phyloP scores from a whole-genome alignment of 768 basidiomycete genomes.

The Crepidotus variabilis region DNA sequence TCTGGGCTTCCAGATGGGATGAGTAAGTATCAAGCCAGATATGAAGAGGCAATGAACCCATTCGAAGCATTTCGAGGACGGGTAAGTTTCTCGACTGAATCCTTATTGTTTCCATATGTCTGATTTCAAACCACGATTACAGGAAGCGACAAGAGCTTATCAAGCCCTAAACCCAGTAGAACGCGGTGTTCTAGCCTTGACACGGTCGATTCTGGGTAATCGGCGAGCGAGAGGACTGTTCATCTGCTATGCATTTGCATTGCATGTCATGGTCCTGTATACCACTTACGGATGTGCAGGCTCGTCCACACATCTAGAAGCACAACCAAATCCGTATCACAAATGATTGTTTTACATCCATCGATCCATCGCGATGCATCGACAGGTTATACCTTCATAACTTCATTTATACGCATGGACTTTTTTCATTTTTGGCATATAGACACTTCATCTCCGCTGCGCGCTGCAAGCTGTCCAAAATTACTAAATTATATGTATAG shows the following conservation, averaged over 20 bases:
- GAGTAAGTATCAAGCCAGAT: conserved; percentile 84
- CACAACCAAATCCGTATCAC: conserved; percentile 46
- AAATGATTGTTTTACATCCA: not conserved
- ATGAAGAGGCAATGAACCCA: conserved; percentile 97
- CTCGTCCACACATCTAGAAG: conserved; percentile 45
- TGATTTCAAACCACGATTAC: conserved; percentile 2
- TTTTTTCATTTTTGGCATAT: too few relatives aligned
- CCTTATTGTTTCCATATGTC: not conserved
- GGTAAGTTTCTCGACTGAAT: conserved; percentile 46
- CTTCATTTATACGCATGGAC: too few relatives aligned
- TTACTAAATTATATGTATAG: too few relatives aligned
- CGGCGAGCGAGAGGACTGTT: conserved; percentile 88
- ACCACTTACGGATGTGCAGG: conserved; percentile 72
- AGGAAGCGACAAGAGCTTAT: conserved; percentile 96
- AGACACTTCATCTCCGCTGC: too few relatives aligned
- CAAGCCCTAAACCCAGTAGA: conserved; percentile 90
- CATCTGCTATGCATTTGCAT: conserved; percentile 75
- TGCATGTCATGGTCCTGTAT: conserved; percentile 82
- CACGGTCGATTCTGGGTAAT: conserved; percentile 83
- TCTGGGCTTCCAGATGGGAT: conserved; percentile 61
- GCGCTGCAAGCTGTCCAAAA: too few relatives aligned
- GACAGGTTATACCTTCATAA: too few relatives aligned
- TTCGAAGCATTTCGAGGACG: conserved; percentile 96
- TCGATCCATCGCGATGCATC: not conserved
- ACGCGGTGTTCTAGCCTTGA: conserved; percentile 79